Evolutionary conservation across 306 rosid genomes (phyloP).

Genomic region (Hippophae rhamnoides): DNA sequence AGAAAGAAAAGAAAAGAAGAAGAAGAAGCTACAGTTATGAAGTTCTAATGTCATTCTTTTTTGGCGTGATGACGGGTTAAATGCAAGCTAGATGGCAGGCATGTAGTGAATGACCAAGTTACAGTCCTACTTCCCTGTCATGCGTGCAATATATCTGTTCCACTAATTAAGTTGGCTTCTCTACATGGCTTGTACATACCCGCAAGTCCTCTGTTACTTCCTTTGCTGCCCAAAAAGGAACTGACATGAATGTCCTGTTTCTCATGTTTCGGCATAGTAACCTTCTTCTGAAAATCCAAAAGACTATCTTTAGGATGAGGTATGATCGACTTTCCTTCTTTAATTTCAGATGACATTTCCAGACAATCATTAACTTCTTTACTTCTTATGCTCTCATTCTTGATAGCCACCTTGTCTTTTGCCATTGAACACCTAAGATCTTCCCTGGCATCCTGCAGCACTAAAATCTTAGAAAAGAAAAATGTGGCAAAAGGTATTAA

Average conservation of each 20-base stretch:
- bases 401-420: constrained; percentile 60
- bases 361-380: constrained; percentile 27
- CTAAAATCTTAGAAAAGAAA: constrained; percentile 8
- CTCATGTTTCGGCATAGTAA: constrained; percentile 61
- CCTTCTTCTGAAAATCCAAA: constrained; percentile 87
- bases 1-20: too few relatives aligned
- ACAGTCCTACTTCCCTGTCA: neutral
- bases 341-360: constrained; percentile 22
- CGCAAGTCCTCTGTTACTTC: constrained; percentile 41
- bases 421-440: constrained; percentile 82
- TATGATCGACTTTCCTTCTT: constrained; percentile 24
- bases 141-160: neutral
- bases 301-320: constrained; percentile 30
- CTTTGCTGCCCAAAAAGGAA: constrained; percentile 40
- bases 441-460: constrained; percentile 68
- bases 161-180: constrained; percentile 1
- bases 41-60: too few relatives aligned
- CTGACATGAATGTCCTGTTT: constrained; percentile 27
- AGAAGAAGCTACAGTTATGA: too few relatives aligned
- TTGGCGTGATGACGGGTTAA: neutral
- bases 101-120: neutral
- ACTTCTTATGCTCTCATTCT: constrained; percentile 64
- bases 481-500: constrained; percentile 14
- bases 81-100: neutral
- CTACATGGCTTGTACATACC: constrained; percentile 38